Evolutionary conservation across 2,329 filamentous ascomycete species (phyloP).

Genomic region (Colletotrichum tabaci): DNA sequence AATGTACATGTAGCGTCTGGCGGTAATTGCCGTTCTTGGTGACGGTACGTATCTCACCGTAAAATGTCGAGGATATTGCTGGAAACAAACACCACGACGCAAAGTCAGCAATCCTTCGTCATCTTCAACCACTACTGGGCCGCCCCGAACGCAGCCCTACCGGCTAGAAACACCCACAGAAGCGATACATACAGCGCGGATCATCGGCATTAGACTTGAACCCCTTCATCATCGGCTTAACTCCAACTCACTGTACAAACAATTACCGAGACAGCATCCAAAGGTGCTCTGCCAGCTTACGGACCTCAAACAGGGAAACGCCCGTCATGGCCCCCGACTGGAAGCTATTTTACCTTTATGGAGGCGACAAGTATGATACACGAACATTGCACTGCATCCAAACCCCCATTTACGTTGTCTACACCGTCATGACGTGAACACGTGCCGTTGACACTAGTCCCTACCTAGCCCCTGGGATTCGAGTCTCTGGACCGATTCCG

Average conservation of each 20-base stretch:
- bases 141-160: constrained; percentile 16
- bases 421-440: not conserved
- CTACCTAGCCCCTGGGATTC: constrained; percentile 71
- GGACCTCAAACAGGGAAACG: not conserved
- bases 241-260: not conserved
- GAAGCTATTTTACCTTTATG: constrained; percentile 54
- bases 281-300: not conserved
- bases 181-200: not conserved
- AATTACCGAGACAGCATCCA: not conserved
- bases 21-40: not conserved
- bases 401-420: not conserved
- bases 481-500: constrained; percentile 76
- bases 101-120: constrained; percentile 24
- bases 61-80: not conserved
- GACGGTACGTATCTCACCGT: not conserved
- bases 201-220: not conserved
- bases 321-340: constrained; percentile 33
- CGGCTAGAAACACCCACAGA: not conserved
- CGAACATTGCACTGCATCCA: not conserved
- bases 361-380: constrained; percentile 53
- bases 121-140: not conserved
- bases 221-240: not conserved
- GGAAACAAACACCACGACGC: not conserved
- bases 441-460: constrained; percentile 12
- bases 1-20: no score